Conservation (phyloP, 306 rosid species). For the Fragaria iinumae region DNA sequence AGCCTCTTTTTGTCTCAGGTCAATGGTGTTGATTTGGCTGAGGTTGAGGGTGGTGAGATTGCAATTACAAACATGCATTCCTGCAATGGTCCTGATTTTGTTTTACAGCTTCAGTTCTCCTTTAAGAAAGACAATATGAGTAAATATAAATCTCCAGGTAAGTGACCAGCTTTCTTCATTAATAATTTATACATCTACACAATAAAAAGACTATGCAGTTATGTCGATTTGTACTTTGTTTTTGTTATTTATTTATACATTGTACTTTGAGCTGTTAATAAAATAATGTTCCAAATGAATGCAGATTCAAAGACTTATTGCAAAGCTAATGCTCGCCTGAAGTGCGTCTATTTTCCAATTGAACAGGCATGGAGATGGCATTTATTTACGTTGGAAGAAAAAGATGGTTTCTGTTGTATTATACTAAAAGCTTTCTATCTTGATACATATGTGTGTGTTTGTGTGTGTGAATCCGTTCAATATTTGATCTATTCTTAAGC, state of each 20-base stretch:
- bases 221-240: background rate
- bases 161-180: background rate
- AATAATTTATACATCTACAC: background rate
- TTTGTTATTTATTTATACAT: background rate
- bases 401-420: background rate
- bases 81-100: conserved; percentile 62
- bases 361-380: conserved; percentile 36
- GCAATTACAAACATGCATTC: conserved; percentile 63
- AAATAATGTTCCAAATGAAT: conserved; percentile 10
- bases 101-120: conserved; percentile 49
- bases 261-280: conserved; percentile 5
- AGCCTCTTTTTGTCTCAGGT: conserved; percentile 31
- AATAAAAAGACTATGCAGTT: background rate
- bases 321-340: conserved; percentile 60
- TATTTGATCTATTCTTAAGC: background rate
- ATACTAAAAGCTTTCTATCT: background rate
- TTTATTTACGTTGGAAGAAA: background rate
- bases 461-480: background rate
- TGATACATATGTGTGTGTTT: background rate
- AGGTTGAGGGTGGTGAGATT: conserved; percentile 60
- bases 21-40: conserved; percentile 51
- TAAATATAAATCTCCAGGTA: conserved; percentile 26
- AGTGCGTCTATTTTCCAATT: conserved; percentile 53
- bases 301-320: conserved; percentile 35
- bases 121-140: background rate